Base-by-base conservation (phyloP, 768 basidiomycete species). In the Panus rudis region DNA sequence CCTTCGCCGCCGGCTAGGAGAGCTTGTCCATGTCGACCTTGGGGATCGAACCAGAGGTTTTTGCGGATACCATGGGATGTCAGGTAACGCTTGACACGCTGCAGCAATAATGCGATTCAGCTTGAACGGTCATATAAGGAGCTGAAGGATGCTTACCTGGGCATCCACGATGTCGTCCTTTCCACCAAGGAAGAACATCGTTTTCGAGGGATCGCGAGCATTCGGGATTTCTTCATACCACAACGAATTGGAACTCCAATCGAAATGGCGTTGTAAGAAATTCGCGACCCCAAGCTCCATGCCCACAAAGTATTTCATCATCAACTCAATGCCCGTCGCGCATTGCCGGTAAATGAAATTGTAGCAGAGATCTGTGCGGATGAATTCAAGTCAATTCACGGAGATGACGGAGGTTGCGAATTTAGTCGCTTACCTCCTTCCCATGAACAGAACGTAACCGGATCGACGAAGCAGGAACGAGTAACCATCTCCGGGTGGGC, bases 141-240 rank as follows among this genome's bases (percentile, higher is more conserved):
- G 10, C 24, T 5, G 13, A 17, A 22, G 28, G 22, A 13, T 6
- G 52, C 70, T 31, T 41, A 89, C 89, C 55, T 75, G 66, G 13
- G 88, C 73, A 53, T 84, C 75, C 42, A 94, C 63, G 52, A 98
- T 89, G 17, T 71, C 71, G 52, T 96, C 92, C 48, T 78, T 72
- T 2, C 84, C 88, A n/a, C 90, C 88, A 14, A 96, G 68, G 48
- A 93, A 69, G 59, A 90, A 86, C 39, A 81, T 61, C 0, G 83
- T 76, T 55, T 76, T 81, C 25, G 66, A 51, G 1, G 80, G 73
- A 59, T 92, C 79, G 13, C 70, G 65, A 13, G 82, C 84, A 55
- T 90, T 72, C 1, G 89, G 87, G 35, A 94, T 91, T 53, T 93
- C 86, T 61, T 92, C 88, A 48, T 78, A 87, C 79, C 86, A 97